A percentile compares a stretch with the other conserved stretches of the same genome.
phyloP scores from a whole-genome alignment of 2,329 filamentous ascomycete genomes.

The Penicillium sp. region DNA sequence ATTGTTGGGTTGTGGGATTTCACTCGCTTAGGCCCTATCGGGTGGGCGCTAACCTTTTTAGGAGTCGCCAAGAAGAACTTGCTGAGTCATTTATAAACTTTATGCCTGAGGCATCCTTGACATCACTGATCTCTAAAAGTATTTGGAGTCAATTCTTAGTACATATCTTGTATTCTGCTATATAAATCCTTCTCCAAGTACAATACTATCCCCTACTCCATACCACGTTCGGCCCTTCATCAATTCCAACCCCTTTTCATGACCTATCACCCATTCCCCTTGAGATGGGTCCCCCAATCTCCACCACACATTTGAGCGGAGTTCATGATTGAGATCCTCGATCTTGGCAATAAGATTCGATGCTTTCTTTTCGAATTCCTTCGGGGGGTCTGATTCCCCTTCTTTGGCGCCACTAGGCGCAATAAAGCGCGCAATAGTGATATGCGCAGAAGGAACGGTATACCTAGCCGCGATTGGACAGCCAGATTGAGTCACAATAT shows the following conservation, averaged over 20 bases:
- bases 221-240: slow-evolving; percentile 82
- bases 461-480: slow-evolving; percentile 76
- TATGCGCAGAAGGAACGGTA: slow-evolving; percentile 83
- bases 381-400: slow-evolving; percentile 31
- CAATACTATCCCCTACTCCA: slow-evolving; percentile 72
- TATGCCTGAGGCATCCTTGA: slow-evolving; percentile 1
- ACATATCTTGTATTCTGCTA: slow-evolving; percentile 4
- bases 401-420: slow-evolving; percentile 58
- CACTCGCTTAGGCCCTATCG: slow-evolving; percentile 48
- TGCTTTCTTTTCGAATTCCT: slow-evolving; percentile 52
- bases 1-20: slow-evolving; percentile 46
- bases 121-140: background rate
- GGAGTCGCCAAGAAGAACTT: slow-evolving; percentile 21
- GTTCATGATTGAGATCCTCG: slow-evolving; percentile 73
- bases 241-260: slow-evolving; percentile 76
- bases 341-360: slow-evolving; percentile 66
- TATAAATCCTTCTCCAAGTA: slow-evolving; percentile 52
- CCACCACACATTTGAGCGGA: slow-evolving; percentile 71
- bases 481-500: slow-evolving; percentile 59
- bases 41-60: slow-evolving; percentile 32
- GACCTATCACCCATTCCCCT: slow-evolving; percentile 83
- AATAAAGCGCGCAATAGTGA: slow-evolving; percentile 83
- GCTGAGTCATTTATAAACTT: slow-evolving; percentile 20
- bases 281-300: slow-evolving; percentile 40
- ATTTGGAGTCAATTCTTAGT: background rate